Conservation (phyloP, 2,329 filamentous ascomycete genomes). For the Alternaria sp. region DNA sequence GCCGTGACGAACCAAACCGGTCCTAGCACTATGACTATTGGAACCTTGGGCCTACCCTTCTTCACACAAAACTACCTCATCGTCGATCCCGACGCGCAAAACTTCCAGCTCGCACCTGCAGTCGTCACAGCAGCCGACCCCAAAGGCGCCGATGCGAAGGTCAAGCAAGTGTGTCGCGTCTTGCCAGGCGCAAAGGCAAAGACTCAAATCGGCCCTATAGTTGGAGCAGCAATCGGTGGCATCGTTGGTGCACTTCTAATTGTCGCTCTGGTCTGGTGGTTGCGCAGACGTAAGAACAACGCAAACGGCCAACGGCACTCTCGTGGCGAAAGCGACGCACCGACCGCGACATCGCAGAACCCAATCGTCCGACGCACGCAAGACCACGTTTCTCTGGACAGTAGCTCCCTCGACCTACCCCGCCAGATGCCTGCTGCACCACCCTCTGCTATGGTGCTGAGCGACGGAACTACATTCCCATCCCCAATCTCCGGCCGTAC, state of each 20-base stretch:
- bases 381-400: constrained; percentile 6
- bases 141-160: constrained; percentile 16
- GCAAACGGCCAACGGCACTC: neutral
- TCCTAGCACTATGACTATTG: constrained; percentile 2
- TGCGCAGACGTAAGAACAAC: constrained; percentile 9
- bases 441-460: neutral
- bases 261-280: constrained; percentile 8
- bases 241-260: constrained; percentile 14
- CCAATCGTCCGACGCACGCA: constrained; percentile 4
- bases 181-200: constrained; percentile 10
- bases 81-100: constrained; percentile 23
- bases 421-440: constrained; percentile 8
- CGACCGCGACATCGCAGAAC: constrained; percentile 1
- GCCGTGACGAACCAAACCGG: constrained; percentile 21
- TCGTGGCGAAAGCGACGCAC: constrained; percentile 10
- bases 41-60: constrained; percentile 20
- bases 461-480: constrained; percentile 11
- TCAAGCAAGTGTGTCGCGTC: constrained; percentile 21
- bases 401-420: constrained; percentile 14
- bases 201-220: constrained; percentile 9
- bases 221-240: constrained; percentile 12
- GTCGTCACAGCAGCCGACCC: constrained; percentile 18
- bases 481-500: constrained; percentile 1
- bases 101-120: constrained; percentile 23
- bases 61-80: constrained; percentile 29